Conservation (phyloP, 176 grass and related monocot genomes). For the Melocanna baccifera region DNA sequence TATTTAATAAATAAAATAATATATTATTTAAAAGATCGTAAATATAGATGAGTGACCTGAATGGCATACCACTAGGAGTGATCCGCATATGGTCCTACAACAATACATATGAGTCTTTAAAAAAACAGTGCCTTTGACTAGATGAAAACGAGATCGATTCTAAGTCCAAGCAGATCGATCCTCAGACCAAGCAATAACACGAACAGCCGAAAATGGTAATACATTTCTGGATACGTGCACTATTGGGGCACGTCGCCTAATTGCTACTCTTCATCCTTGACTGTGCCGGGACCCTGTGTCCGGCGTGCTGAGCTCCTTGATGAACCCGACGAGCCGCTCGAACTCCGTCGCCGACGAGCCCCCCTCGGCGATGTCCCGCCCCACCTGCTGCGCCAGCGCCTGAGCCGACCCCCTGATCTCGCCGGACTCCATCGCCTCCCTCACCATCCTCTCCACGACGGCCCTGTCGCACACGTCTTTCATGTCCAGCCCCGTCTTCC, state of each 20-base stretch:
- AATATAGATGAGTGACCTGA: too few species aligned
- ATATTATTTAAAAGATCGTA: too few species aligned
- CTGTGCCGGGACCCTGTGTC: not conserved
- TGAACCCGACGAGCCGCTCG: slow-evolving; percentile 31
- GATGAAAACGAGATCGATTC: too few species aligned
- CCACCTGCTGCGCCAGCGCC: slow-evolving; percentile 18
- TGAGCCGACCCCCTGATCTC: not conserved
- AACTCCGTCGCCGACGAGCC: slow-evolving; percentile 36
- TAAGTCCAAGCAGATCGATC: too few species aligned
- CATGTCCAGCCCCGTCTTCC: slow-evolving; percentile 58
- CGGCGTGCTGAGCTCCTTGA: slow-evolving; percentile 26
- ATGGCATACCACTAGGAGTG: too few species aligned
- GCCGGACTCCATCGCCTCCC: slow-evolving; percentile 31
- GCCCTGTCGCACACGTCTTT: slow-evolving; percentile 40
- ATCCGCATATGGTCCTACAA: too few species aligned
- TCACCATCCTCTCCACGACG: slow-evolving; percentile 41
- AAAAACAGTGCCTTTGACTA: too few species aligned
- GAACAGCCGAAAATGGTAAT: too few species aligned
- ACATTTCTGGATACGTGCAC: too few species aligned
- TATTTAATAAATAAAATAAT: too few species aligned
- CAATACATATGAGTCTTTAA: too few species aligned
- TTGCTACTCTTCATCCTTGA: not conserved
- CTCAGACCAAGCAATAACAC: too few species aligned
- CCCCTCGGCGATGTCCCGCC: slow-evolving; percentile 18
- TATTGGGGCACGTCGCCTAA: not conserved